Base-by-base conservation (phyloP, 1,284 basidiomycete species). In the Termitomyces sp. region DNA sequence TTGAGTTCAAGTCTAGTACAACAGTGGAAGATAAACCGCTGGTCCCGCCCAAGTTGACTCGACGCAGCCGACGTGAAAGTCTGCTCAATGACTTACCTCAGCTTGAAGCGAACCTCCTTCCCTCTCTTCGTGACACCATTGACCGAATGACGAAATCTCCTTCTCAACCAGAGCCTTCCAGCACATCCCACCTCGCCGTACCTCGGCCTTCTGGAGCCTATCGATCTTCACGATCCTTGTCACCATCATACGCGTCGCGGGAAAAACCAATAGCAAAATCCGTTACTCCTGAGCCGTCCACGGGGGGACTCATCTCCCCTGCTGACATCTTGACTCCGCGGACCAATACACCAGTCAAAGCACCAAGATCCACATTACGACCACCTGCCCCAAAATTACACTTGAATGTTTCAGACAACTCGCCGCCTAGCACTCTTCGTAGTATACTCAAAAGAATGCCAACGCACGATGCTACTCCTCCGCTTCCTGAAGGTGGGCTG, bases 61-160 rank as follows among this genome's bases (percentile, higher is more conserved):
- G 58, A 28, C 52, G 59, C 45, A 64, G 63, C 45, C 69, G 72
- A 44, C 75, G 75, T 30, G 72, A 72, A 60, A 81, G 77, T 58
- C 71, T 77, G 49, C 67, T 82, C 19, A 72, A 69, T 3, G 78
- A 79, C 51, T 66, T 87, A 2, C 81, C 82, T 2, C 68, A 80
- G 21, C 65, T 86, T 24, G 86, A 89, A 60, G 71, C 79, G 0
- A 79, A 84, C 30, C 72, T 88, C 10, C 66, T 89, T 26, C 86
- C 86, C 8, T 83, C 85, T 21, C 70, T 88, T 34, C 74, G 79
- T 34, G 86, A 88, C 56, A 89, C 86, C 0, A 78, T 88, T 36
- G 78, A 84, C 60, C 78, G 79, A 43, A 89, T 88, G 86, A 89
- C 86, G 4, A 70, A 74, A 48, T 68, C 74, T 13, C 76, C 79